Evolutionary conservation across 441 rosid genomes (phyloP).

Genomic region (Bocquillonia castaneifolia): DNA sequence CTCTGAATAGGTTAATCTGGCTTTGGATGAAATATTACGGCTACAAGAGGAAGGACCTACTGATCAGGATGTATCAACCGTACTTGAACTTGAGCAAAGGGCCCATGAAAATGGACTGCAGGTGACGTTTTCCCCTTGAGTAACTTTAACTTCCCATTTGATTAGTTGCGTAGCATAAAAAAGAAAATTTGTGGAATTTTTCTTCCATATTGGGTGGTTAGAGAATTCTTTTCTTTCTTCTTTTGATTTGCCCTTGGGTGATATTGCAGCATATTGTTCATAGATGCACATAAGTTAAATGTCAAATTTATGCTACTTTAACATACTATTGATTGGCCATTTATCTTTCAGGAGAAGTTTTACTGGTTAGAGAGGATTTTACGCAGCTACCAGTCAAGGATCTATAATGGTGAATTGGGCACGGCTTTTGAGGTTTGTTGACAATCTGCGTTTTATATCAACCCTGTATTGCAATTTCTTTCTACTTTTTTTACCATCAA

Average conservation of each 20-base stretch:
- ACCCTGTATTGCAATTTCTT: not conserved
- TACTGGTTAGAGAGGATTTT: constrained; percentile 78
- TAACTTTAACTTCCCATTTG: constrained; percentile 7
- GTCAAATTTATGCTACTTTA: not conserved
- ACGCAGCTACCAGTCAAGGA: constrained; percentile 80
- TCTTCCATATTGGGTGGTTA: not conserved
- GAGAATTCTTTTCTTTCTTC: not conserved
- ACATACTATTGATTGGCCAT: constrained; percentile 14
- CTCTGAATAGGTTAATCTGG: constrained; percentile 57
- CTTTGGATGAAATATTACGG: constrained; percentile 62
- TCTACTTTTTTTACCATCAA: not conserved
- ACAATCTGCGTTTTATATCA: not conserved
- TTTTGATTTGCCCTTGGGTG: not conserved
- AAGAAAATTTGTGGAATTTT: not conserved
- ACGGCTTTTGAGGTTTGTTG: constrained; percentile 62
- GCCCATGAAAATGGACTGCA: constrained; percentile 83
- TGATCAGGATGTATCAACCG: constrained; percentile 41
- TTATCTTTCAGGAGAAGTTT: constrained; percentile 67
- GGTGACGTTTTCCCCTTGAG: constrained; percentile 31
- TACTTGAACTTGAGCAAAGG: constrained; percentile 87
- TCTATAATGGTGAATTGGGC: constrained; percentile 65
- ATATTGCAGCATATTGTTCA: not conserved
- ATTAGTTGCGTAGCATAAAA: not conserved
- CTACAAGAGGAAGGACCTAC: constrained; percentile 53
- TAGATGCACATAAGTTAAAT: not conserved